Conservation (phyloP, 352 stramenopile genomes). For the Thraustochytrium sp. region DNA sequence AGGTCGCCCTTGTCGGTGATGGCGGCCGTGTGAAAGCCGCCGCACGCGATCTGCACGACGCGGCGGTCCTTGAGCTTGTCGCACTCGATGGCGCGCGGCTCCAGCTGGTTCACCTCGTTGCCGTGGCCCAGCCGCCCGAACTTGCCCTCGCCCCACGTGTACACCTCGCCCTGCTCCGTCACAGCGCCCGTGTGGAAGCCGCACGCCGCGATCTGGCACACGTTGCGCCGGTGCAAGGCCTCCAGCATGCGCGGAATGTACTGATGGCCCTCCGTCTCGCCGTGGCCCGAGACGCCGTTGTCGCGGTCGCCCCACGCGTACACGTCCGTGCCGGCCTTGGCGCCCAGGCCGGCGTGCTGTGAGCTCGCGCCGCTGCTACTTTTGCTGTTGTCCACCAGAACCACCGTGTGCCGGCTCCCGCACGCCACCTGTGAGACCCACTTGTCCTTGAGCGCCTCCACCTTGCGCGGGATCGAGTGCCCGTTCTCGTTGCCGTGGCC, state of each 20-base stretch:
- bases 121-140: constrained; percentile 56
- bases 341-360: background rate
- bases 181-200: constrained; percentile 55
- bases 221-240: constrained; percentile 63
- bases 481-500: constrained; percentile 81
- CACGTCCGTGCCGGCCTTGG: constrained; percentile 59
- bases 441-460: constrained; percentile 83
- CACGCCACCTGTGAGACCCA: constrained; percentile 85
- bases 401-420: constrained; percentile 84
- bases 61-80: constrained; percentile 21
- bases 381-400: constrained; percentile 59
- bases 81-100: constrained; percentile 20
- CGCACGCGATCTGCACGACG: constrained; percentile 47
- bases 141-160: constrained; percentile 55
- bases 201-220: constrained; percentile 46
- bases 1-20: constrained; percentile 65
- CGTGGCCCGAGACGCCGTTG: constrained; percentile 87
- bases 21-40: constrained; percentile 48
- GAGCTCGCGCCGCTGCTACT: too few relatives aligned
- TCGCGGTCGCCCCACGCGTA: constrained; percentile 92
- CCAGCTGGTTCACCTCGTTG: background rate
- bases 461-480: constrained; percentile 82
- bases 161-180: constrained; percentile 54
- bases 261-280: constrained; percentile 88
- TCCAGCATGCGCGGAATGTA: constrained; percentile 83